These are phyloP conservation scores for Astragalus membranaceus DNA, from an alignment of 306 rosid genomes.

Conservation along the genomic window DNA sequence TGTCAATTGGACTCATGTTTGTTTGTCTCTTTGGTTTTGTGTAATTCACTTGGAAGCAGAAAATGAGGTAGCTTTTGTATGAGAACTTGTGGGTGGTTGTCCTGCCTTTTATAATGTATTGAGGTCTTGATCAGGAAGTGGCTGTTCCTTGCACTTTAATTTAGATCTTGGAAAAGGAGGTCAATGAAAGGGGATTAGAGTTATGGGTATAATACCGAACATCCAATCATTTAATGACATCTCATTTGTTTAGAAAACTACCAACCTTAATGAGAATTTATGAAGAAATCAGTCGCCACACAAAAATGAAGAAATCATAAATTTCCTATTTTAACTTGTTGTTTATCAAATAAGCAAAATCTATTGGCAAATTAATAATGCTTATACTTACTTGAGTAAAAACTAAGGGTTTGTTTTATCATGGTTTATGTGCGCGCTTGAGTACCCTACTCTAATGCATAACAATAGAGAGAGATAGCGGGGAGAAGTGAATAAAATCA, in stretches of 20 bases:
- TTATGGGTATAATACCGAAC: too few species aligned
- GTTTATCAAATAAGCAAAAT: too few species aligned
- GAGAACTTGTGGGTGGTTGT: conserved; percentile 31
- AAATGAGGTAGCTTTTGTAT: conserved; percentile 20
- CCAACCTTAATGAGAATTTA: too few species aligned
- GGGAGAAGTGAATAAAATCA: background rate
- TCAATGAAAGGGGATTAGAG: conserved; percentile 33
- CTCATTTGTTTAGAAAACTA: too few species aligned
- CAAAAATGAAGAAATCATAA: too few species aligned
- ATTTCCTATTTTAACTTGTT: too few species aligned
- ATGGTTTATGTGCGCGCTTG: conserved; percentile 15
- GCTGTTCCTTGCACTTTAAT: conserved; percentile 57
- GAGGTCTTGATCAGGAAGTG: conserved; percentile 20
- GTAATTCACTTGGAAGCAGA: conserved; percentile 16
- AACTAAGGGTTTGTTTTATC: conserved; percentile 4
- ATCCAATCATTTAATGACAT: too few species aligned
- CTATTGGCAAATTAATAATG: conserved; percentile 5
- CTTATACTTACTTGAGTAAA: background rate
- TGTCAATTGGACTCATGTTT: conserved; percentile 34
- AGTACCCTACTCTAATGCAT: conserved; percentile 18
- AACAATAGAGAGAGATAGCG: background rate
- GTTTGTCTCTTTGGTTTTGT: conserved; percentile 12
- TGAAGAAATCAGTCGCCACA: too few species aligned
- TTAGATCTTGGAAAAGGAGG: conserved; percentile 36
- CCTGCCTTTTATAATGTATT: conserved; percentile 41